A percentile compares a stretch with the other conserved stretches of the same genome.
phyloP scores from a whole-genome alignment of 202 grass and related monocot species.

The Schoenoplectus triqueter region DNA sequence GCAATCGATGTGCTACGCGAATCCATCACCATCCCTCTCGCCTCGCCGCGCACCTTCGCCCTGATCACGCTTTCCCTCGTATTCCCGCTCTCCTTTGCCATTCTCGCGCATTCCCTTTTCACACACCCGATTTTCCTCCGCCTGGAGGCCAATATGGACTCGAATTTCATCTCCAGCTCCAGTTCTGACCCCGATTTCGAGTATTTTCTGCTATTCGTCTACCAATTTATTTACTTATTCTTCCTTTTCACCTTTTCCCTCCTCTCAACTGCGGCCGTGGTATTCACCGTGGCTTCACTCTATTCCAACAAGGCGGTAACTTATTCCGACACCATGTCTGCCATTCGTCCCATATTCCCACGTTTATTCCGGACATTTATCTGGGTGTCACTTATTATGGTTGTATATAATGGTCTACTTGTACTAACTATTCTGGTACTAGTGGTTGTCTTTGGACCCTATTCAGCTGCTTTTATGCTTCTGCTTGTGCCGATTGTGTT shows the following conservation, averaged over 20 bases:
- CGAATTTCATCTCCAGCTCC: constrained; percentile 15
- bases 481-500: constrained; percentile 49
- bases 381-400: constrained; percentile 83
- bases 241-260: constrained; percentile 97
- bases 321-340: constrained; percentile 67
- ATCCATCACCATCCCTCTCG: constrained; percentile 65
- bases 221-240: constrained; percentile 80
- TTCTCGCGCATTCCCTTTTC: constrained; percentile 94
- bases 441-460: constrained; percentile 42
- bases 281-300: constrained; percentile 95
- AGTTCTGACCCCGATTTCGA: constrained; percentile 31
- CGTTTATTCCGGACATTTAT: constrained; percentile 90
- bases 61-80: constrained; percentile 72
- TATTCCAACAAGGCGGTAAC: constrained; percentile 80
- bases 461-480: constrained; percentile 35
- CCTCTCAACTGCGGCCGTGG: constrained; percentile 83
- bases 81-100: constrained; percentile 86
- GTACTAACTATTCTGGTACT: constrained; percentile 56
- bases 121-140: constrained; percentile 80
- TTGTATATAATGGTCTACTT: constrained; percentile 70
- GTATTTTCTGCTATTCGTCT: constrained; percentile 65
- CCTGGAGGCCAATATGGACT: constrained; percentile 30
- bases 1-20: constrained; percentile 62
- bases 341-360: constrained; percentile 68
- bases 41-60: constrained; percentile 74